A percentile compares a stretch with the other conserved stretches of the same genome.
Evolutionary conservation across 1,284 basidiomycete genomes (phyloP).

Genomic region (Tranzscheliella williamsii): DNA sequence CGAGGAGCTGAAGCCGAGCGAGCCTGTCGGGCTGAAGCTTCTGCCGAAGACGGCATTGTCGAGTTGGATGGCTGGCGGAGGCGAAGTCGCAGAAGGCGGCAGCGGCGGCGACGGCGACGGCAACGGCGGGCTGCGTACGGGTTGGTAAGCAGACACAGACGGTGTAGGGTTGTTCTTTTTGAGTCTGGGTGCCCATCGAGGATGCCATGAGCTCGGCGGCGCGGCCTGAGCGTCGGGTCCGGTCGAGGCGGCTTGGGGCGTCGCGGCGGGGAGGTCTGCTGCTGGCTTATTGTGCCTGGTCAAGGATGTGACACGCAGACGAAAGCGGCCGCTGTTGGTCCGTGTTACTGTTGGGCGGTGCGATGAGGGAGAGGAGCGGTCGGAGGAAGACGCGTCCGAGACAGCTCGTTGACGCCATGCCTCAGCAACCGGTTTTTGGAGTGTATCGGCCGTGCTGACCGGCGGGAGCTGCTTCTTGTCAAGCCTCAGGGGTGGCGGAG

Average conservation of each 20-base stretch:
- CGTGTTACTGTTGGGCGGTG: too few species aligned
- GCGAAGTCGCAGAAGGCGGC: slow-evolving; percentile 7
- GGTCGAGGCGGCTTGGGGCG: too few species aligned
- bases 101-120: slow-evolving; percentile 6
- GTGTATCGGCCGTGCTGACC: neutral
- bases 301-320: slow-evolving; percentile 10
- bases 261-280: too few species aligned
- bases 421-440: too few species aligned
- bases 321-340: slow-evolving; percentile 22
- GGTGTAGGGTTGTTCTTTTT: slow-evolving; percentile 13
- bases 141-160: slow-evolving; percentile 15
- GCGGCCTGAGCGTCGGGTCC: neutral
- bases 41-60: slow-evolving; percentile 22
- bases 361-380: too few species aligned
- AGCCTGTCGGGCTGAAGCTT: slow-evolving; percentile 20
- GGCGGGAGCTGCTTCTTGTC: slow-evolving; percentile 2
- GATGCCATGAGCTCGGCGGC: slow-evolving; percentile 14
- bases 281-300: slow-evolving; percentile 4
- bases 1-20: slow-evolving; percentile 19
- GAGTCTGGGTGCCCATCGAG: slow-evolving; percentile 30
- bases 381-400: too few species aligned
- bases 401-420: too few species aligned
- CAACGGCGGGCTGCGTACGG: slow-evolving; percentile 5
- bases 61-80: slow-evolving; percentile 21
- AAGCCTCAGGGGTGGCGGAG: slow-evolving; percentile 19